phyloP scores from a whole-genome alignment of 164 flowering plant species.

The Piper longum region DNA sequence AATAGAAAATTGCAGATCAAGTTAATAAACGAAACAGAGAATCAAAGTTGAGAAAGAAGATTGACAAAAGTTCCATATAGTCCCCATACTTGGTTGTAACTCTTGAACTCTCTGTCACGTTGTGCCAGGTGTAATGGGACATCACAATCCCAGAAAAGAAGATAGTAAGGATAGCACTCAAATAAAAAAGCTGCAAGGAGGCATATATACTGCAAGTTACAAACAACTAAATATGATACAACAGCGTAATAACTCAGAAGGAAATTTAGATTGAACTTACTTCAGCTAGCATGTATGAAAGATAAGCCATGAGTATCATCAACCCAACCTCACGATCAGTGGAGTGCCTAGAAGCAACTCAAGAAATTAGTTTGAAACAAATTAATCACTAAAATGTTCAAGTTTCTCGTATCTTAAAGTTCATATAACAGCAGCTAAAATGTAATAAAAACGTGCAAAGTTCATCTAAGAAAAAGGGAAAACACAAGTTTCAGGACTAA shows the following conservation, averaged over 20 bases:
- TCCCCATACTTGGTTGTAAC: conserved; percentile 43
- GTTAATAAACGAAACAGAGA: conserved; percentile 9
- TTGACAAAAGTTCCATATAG: neutral
- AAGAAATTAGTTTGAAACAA: neutral
- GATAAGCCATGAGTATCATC: conserved; percentile 95
- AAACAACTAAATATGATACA: neutral
- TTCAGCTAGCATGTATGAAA: conserved; percentile 81
- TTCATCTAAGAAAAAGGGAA: too few species aligned
- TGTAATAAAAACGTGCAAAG: too few species aligned
- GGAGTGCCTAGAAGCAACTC: conserved; percentile 48
- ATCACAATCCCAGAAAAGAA: conserved; percentile 93
- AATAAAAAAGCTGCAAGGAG: conserved; percentile 52
- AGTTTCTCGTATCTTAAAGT: too few species aligned
- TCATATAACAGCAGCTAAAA: neutral
- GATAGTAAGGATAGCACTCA: conserved; percentile 85
- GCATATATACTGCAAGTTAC: neutral
- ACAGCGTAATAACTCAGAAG: neutral
- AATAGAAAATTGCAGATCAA: neutral
- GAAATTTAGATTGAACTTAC: conserved; percentile 29
- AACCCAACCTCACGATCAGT: conserved; percentile 92
- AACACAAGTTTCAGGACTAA: too few species aligned
- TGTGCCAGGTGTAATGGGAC: conserved; percentile 96
- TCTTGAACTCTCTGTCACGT: conserved; percentile 90
- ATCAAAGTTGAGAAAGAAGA: conserved; percentile 7
- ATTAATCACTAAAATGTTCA: too few species aligned